Evolutionary conservation across 2,329 filamentous ascomycete species (phyloP), one percentile per base, ranked within the genome.

Genomic region (Delphinella strobiligena): DNA sequence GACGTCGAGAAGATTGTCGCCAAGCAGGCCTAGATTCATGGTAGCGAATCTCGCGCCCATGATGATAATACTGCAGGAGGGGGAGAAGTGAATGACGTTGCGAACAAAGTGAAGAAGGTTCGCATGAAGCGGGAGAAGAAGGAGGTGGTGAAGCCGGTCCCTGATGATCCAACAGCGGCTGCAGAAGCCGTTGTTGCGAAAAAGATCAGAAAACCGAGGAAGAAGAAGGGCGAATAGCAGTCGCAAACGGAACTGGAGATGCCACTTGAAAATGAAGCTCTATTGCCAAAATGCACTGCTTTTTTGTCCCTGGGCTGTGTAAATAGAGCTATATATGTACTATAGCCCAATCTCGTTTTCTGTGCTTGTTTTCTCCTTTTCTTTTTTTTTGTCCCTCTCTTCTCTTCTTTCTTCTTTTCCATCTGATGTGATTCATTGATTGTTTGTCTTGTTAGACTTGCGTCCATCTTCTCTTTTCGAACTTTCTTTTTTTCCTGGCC

Each of bases 1-100:
- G 91, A 98, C 66, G 80, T 98, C 61, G 91, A 98, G 80, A 89
- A 36, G 19, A 43, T 43, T 29, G 41, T 43, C 32, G 34, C 41
- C 36, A 34, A 43, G 36, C 16, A 35, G 33, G 33, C 33, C 11
- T 35, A 35, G 17, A 35, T 35, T 14, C 31, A 33, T 33, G 16
- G 11, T 9, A 14, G 14, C 22, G 22, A 12, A 27, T 27, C 7
- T 27, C 12, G 22, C 7, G 22, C 22, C 22, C 12, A 12, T 27
- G 7, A 27, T 27, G 7, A 12, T 27, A 7, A 12, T 27, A 27
- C n/a, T n/a, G n/a, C n/a, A n/a, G n/a, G n/a, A n/a, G n/a, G n/a
- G n/a, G n/a, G n/a, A n/a, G n/a, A n/a, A n/a, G n/a, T n/a, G n/a
- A n/a, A n/a, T n/a, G n/a, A n/a, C n/a, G n/a, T n/a, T n/a, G n/a